These are phyloP conservation scores for Beauveria medogensis DNA, from an alignment of 2,329 filamentous ascomycete genomes.

Conservation along the genomic window DNA sequence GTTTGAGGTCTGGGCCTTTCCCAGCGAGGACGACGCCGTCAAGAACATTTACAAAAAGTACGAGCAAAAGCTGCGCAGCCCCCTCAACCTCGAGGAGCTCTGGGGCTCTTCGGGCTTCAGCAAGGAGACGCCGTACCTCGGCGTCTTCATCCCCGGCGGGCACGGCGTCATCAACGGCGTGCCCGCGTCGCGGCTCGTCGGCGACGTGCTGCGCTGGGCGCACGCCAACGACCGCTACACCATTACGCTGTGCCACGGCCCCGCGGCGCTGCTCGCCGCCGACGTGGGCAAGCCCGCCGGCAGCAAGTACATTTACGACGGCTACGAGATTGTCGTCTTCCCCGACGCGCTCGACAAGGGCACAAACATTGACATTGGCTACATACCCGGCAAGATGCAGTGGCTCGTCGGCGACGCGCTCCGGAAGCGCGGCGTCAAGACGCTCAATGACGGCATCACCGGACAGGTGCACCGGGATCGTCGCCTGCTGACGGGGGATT, in stretches of 20 bases:
- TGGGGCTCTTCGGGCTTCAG: constrained; percentile 13
- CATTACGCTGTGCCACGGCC: constrained; percentile 15
- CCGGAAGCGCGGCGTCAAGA: constrained; percentile 12
- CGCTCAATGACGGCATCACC: constrained; percentile 13
- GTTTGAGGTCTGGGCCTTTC: constrained; percentile 19
- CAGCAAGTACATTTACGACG: constrained; percentile 15
- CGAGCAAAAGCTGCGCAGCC: constrained; percentile 15
- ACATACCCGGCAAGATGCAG: constrained; percentile 17
- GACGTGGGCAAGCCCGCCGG: constrained; percentile 15
- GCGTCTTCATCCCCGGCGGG: constrained; percentile 16
- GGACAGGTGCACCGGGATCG: constrained; percentile 14
- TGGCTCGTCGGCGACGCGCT: constrained; percentile 16
- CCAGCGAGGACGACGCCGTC: constrained; percentile 16
- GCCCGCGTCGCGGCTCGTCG: constrained; percentile 13
- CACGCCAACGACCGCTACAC: constrained; percentile 13
- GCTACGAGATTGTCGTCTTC: constrained; percentile 16
- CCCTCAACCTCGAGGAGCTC: constrained; percentile 13
- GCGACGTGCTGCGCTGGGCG: constrained; percentile 16
- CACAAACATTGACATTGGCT: constrained; percentile 16
- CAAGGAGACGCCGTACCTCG: constrained; percentile 12
- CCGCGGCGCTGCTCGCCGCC: constrained; percentile 13
- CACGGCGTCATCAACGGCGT: constrained; percentile 16
- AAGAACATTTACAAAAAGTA: constrained; percentile 19
- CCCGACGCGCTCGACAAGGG: constrained; percentile 15
- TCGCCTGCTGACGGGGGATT: constrained; percentile 14